Conservation (phyloP, 2,329 filamentous ascomycete species). For the Thermoascus crustaceus region DNA sequence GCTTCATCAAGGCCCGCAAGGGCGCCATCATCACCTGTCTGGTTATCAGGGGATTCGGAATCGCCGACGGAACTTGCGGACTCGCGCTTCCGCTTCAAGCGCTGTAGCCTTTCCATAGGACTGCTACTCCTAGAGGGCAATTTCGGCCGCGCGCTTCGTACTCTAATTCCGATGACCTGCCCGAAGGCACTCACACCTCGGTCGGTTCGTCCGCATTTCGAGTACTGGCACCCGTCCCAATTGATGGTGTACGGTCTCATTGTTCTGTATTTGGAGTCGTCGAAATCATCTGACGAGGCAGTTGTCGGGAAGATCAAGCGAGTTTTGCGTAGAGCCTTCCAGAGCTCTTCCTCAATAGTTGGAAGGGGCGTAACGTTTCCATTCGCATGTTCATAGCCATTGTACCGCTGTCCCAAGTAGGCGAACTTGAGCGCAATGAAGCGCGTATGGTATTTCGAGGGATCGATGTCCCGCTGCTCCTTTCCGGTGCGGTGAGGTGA, state of each 20-base stretch:
- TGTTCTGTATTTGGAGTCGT: constrained; percentile 37
- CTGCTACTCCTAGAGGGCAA: constrained; percentile 21
- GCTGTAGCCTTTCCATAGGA: constrained; percentile 1
- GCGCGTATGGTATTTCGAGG: constrained; percentile 71
- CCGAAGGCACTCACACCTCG: constrained; percentile 92
- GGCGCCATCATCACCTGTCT: constrained; percentile 3
- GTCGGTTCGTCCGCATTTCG: constrained; percentile 91
- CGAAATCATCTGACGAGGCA: constrained; percentile 31
- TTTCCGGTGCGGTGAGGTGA: constrained; percentile 26
- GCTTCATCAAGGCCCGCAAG: constrained; percentile 11
- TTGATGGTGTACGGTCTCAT: constrained; percentile 46
- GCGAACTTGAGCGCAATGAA: constrained; percentile 88
- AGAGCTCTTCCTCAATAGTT: constrained; percentile 87
- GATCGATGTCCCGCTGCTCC: constrained; percentile 55
- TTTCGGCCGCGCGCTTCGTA: constrained; percentile 69
- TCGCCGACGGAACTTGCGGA: constrained; percentile 11
- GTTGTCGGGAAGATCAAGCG: constrained; percentile 68
- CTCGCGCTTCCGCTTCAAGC: constrained; percentile 7
- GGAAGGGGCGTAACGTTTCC: constrained; percentile 61
- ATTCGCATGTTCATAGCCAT: constrained; percentile 82
- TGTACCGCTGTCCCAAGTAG: constrained; percentile 84
- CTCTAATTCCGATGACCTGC: constrained; percentile 77
- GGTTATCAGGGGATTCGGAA: constrained; percentile 4
- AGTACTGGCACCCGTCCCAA: constrained; percentile 81
- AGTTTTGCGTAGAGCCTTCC: constrained; percentile 78